A percentile compares a stretch with the other conserved stretches of the same genome.
These are phyloP conservation scores for Coniochaeta sp. DNA, from an alignment of 2,329 filamentous ascomycete genomes.

Conservation along the genomic window DNA sequence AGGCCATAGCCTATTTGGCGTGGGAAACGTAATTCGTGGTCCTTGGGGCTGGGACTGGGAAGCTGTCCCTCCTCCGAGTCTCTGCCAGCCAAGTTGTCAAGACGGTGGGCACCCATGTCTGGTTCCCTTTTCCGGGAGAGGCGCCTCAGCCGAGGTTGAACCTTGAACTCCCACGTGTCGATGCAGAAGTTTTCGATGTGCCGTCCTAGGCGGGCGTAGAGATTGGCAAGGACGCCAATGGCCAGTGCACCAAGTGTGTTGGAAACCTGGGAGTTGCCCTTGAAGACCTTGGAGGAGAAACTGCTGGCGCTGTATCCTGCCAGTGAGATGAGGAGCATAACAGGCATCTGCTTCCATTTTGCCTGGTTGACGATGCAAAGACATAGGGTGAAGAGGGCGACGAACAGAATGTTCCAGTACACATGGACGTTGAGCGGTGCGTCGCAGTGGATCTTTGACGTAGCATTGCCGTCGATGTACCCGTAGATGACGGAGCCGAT, in stretches of 20 bases:
- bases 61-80: neutral
- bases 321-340: constrained; percentile 69
- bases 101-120: constrained; percentile 10
- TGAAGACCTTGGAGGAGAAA: constrained; percentile 61
- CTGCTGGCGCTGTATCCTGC: constrained; percentile 71
- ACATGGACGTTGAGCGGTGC: constrained; percentile 32
- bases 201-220: constrained; percentile 64
- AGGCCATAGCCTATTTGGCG: constrained; percentile 59
- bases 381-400: constrained; percentile 60
- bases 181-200: constrained; percentile 48
- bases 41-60: constrained; percentile 11
- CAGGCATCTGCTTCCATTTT: constrained; percentile 69
- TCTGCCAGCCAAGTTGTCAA: neutral
- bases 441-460: constrained; percentile 36
- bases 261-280: constrained; percentile 64
- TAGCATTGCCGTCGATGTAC: constrained; percentile 48
- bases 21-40: constrained; percentile 16
- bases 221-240: constrained; percentile 70
- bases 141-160: constrained; percentile 32
- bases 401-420: constrained; percentile 49
- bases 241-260: constrained; percentile 72
- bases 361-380: constrained; percentile 60
- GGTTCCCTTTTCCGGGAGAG: constrained; percentile 20
- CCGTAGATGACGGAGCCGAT: constrained; percentile 59
- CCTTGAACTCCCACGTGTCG: constrained; percentile 43